Evolutionary conservation across 495 filamentous ascomycete species (phyloP).

Genomic region (Aspergillus homomorphus): DNA sequence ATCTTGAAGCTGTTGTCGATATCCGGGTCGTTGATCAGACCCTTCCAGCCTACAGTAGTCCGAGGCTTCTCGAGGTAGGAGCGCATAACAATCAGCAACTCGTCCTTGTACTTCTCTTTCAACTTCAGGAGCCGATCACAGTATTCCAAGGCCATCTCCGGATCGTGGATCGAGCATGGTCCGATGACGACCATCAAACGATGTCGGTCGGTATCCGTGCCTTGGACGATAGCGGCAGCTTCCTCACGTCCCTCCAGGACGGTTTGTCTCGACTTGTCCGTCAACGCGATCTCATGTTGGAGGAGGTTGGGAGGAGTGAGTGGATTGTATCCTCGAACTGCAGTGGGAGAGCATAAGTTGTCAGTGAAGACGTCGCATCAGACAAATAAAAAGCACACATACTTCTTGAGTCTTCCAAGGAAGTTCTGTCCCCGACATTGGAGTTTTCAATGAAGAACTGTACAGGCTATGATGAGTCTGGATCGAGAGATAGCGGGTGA

Average conservation of each 20-base stretch:
- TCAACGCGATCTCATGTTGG: constrained; percentile 89
- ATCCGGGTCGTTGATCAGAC: constrained; percentile 97
- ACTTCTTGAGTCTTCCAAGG: constrained; percentile 91
- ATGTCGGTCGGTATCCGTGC: constrained; percentile 63
- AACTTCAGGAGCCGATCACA: constrained; percentile 76
- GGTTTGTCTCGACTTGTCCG: constrained; percentile 69
- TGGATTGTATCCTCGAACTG: constrained; percentile 89
- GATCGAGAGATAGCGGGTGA: constrained; percentile 3
- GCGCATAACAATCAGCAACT: constrained; percentile 94
- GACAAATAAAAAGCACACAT: constrained; percentile 29
- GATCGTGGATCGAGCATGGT: constrained; percentile 97
- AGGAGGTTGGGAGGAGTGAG: constrained; percentile 91
- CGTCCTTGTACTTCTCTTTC: constrained; percentile 85
- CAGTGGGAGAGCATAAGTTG: constrained; percentile 13
- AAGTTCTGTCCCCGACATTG: constrained; percentile 75
- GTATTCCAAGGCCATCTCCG: constrained; percentile 87
- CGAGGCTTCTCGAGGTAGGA: constrained; percentile 98
- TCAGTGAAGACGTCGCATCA: constrained; percentile 6
- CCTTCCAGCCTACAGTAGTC: constrained; percentile 99
- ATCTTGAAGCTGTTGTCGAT: constrained; percentile 99
- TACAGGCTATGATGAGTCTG: constrained; percentile 3
- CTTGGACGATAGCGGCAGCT: constrained; percentile 75
- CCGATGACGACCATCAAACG: constrained; percentile 90
- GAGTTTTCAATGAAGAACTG: constrained; percentile 89
- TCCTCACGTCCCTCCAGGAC: constrained; percentile 80